Base-by-base conservation (phyloP, 768 basidiomycete species). In the Lentinula boryana region DNA sequence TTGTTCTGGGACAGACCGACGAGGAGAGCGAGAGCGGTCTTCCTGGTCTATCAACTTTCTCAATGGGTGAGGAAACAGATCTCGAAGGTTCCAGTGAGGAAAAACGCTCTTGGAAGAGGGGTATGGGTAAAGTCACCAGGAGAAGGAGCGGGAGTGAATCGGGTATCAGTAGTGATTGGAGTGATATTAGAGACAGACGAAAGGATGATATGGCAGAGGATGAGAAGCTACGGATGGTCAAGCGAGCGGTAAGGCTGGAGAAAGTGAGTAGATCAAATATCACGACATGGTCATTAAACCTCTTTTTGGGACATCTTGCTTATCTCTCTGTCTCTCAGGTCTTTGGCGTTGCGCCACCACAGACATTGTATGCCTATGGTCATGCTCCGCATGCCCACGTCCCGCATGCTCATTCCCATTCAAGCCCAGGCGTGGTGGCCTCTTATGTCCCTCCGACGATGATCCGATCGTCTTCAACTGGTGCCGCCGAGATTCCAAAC, bases 241-340 rank as follows among this genome's bases (percentile, higher is more conserved):
- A 85, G 53, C 75, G 92, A 55, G 91, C 90, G 41, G 79, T 86
- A 68, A 94, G 93, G 74, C 93, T 94, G 90, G 90, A 93, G 73
- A 88, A 89, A 84, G 91, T 89, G 59, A 33, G 79, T 69, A 43
- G 9, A 16, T 21, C 51, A 2, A 51, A 48, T n/a, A 5, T n/a
- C 41, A 5, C 13, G 16, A 43, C 41, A 43, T 43, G 21, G 16
- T 23, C 41, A 43, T 16, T n/a, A 16, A 43, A 43, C n/a, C n/a
- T 48, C 46, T 48, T 23, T 8, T 48, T 51, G 15, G 52, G 4
- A 56, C 32, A 32, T 35, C 23, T 23, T 49, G 64, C 64, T 50
- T 58, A 58, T 56, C 50, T 9, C n/a, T 64, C 27, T 40, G 60
- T 36, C 23, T 13, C 12, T 7, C 68, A 93, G 91, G 81, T 94